phyloP scores from a whole-genome alignment of 495 filamentous ascomycete species.

The Xylaria curta region DNA sequence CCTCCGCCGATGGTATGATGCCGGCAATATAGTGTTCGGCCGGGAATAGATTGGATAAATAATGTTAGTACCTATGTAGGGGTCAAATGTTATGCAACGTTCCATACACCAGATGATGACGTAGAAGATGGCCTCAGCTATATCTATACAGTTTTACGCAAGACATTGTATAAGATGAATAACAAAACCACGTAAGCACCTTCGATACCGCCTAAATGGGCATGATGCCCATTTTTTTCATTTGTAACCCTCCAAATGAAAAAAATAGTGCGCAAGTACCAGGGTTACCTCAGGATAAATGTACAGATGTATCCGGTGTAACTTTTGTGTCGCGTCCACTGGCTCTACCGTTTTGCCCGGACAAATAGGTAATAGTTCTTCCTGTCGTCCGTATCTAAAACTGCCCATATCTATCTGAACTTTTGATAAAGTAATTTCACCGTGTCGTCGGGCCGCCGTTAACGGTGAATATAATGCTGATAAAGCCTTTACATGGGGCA shows the following conservation, averaged over 20 bases:
- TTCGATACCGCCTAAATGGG: slow-evolving; percentile 8
- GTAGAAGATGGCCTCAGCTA: not conserved
- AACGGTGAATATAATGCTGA: not conserved
- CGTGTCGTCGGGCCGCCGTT: not conserved
- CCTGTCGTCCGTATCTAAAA: not conserved
- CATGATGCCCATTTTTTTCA: not conserved
- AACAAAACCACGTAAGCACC: slow-evolving; percentile 1
- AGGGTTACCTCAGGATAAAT: slow-evolving; percentile 19
- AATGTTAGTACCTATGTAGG: not conserved
- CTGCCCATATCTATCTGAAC: not conserved
- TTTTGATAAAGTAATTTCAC: not conserved
- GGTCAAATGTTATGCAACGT: not conserved
- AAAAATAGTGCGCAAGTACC: not conserved
- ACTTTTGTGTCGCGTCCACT: slow-evolving; percentile 1
- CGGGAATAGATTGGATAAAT: not conserved
- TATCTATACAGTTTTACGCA: not conserved
- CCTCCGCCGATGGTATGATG: not conserved
- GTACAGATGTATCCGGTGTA: slow-evolving; percentile 4
- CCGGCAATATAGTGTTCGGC: not conserved
- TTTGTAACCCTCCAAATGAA: not conserved
- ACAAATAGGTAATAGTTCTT: not conserved
- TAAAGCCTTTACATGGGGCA: not conserved
- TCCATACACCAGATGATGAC: not conserved
- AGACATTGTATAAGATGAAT: not conserved
- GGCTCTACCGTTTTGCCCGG: not conserved